phyloP scores from a whole-genome alignment of 2,329 filamentous ascomycete genomes.

The Leptosphaerulina australis region DNA sequence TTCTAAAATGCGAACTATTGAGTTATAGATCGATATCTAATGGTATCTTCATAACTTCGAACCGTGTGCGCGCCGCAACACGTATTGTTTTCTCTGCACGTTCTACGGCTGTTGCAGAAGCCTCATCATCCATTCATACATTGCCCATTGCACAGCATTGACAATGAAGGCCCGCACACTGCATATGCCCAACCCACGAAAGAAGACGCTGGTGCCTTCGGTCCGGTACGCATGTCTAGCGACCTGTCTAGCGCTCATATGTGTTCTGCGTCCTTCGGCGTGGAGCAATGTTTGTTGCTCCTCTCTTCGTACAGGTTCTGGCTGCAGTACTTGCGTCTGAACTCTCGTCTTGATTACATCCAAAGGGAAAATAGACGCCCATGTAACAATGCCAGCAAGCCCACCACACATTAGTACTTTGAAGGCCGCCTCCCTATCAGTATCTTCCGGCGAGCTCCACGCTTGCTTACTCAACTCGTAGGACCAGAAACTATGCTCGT shows the following conservation, averaged over 20 bases:
- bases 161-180: conserved; percentile 87
- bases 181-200: conserved; percentile 80
- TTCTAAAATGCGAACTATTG: conserved; percentile 39
- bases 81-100: neutral
- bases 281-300: conserved; percentile 34
- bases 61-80: neutral
- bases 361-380: conserved; percentile 87
- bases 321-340: conserved; percentile 68
- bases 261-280: conserved; percentile 32
- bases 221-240: conserved; percentile 70
- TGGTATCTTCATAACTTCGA: neutral
- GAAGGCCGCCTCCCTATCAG: conserved; percentile 58
- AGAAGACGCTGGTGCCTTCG: conserved; percentile 78
- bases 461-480: conserved; percentile 77
- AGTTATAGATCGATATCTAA: conserved; percentile 13
- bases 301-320: conserved; percentile 2
- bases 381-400: conserved; percentile 83
- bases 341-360: conserved; percentile 92
- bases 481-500: conserved; percentile 72
- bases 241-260: conserved; percentile 65
- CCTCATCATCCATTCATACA: conserved; percentile 87
- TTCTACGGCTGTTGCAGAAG: conserved; percentile 31
- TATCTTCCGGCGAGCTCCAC: conserved; percentile 55
- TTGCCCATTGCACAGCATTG: conserved; percentile 90
- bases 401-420: conserved; percentile 83